Evolutionary conservation across 768 basidiomycete genomes (phyloP).

Genomic region (Saitozyma podzolica): DNA sequence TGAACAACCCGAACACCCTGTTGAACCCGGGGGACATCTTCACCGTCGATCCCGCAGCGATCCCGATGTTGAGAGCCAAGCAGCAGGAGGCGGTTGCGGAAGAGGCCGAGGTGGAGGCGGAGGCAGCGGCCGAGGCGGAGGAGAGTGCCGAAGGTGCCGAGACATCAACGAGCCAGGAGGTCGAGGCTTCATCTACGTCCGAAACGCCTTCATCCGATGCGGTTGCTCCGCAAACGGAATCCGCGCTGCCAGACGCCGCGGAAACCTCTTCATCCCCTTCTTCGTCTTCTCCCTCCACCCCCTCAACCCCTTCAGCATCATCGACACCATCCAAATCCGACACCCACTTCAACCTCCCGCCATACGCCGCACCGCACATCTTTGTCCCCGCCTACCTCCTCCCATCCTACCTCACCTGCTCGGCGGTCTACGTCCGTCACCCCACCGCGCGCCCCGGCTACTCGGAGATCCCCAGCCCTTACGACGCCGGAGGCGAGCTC

Average conservation of each 20-base stretch:
- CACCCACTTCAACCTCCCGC: conserved; percentile 77
- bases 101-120: conserved; percentile 7
- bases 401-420: conserved; percentile 81
- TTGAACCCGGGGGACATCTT: conserved; percentile 94
- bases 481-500: conserved; percentile 90
- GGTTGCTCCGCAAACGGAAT: conserved; percentile 7
- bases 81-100: conserved; percentile 3
- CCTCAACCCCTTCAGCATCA: conserved; percentile 12
- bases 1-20: conserved; percentile 78
- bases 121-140: conserved; percentile 5
- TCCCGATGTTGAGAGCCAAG: conserved; percentile 64
- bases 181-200: conserved; percentile 22
- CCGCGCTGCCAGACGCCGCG: conserved; percentile 33
- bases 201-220: conserved; percentile 11
- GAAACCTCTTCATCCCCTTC: conserved; percentile 12
- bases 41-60: conserved; percentile 76
- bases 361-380: conserved; percentile 82
- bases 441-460: conserved; percentile 95
- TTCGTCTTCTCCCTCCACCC: conserved; percentile 43
- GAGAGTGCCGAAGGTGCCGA: not conserved
- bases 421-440: conserved; percentile 88
- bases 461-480: conserved; percentile 87
- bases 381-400: conserved; percentile 93
- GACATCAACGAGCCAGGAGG: conserved; percentile 18
- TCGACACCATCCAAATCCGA: conserved; percentile 11